Evolutionary conservation across 192 early-diverging fungal species (phyloP), one percentile per base, ranked within the genome.

Genomic region (Coemansia guatemalensis): DNA sequence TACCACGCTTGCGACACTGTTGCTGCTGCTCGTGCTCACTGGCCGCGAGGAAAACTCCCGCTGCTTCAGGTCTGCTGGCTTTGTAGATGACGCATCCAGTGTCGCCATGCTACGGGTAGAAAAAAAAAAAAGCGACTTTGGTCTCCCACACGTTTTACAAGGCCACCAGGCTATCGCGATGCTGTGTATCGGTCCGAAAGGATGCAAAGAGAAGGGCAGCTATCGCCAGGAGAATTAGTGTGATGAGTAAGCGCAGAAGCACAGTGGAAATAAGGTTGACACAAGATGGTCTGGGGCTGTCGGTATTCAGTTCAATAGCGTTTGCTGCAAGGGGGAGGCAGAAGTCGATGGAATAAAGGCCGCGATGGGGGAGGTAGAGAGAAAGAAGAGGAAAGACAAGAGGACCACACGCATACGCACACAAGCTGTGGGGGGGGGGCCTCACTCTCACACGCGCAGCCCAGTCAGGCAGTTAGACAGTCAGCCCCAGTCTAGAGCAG

Each of bases 1-100:
- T 35, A 51, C 62, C 5, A 52, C 60, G 58, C 72, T 81, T 65
- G 57, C 53, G 27, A 63, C 60, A 68, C 78, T 81, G 62, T 65
- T 68, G 32, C 78, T 69, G 48, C 78, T 74, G 62, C 73, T 74
- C 20, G 72, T 74, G 65, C 68, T 81, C 9, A 62, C 71, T 17
- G 77, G 77, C 8, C 77, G 77, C 52, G 77, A 80, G n/a, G 47
- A 64, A 48, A 60, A 55, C 32, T 8, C 24, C 9, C 47, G 44
- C 29, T 58, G 69, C 30, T 74, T 66, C 1, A 64, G 51, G 27
- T 58, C 59, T 17, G 41, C 60, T 20, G 41, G 68, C 60, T 76
- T 68, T 44, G 61, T 33, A 20, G 74, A 57, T 1, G 65, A 17
- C 26, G 58, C 25, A 21, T 48, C 54, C 44, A 77, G 30, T 20